These are phyloP conservation scores for Clitoria ternatea DNA, from an alignment of 306 rosid species.

Conservation along the genomic window DNA sequence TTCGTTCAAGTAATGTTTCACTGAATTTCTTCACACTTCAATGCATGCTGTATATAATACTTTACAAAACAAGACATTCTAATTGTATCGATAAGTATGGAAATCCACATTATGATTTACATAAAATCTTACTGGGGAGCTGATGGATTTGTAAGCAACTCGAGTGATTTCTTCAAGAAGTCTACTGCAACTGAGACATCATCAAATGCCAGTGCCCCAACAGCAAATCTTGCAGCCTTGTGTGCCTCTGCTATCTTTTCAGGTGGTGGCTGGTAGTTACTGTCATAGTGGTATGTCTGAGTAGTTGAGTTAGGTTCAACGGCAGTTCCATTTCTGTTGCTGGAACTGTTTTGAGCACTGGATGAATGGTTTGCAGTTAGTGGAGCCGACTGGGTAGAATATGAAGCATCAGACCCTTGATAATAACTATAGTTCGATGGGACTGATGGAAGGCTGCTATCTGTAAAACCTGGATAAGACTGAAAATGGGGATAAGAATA, in stretches of 20 bases:
- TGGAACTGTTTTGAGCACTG: constrained; percentile 41
- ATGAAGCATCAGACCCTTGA: constrained; percentile 73
- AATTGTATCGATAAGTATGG: constrained; percentile 2
- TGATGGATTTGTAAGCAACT: constrained; percentile 86
- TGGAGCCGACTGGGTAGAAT: constrained; percentile 60
- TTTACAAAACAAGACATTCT: constrained; percentile 32
- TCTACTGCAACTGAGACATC: constrained; percentile 90
- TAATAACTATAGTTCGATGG: constrained; percentile 53
- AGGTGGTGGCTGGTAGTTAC: constrained; percentile 79
- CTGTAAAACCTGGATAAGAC: constrained; percentile 93
- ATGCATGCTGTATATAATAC: constrained; percentile 17
- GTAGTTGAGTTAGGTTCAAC: constrained; percentile 49
- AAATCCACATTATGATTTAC: constrained; percentile 5
- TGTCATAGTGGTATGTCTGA: constrained; percentile 64
- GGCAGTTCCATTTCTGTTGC: constrained; percentile 50
- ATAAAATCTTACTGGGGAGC: constrained; percentile 38
- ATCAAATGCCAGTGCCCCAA: constrained; percentile 97
- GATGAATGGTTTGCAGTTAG: constrained; percentile 45
- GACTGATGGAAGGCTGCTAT: constrained; percentile 75
- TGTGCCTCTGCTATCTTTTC: constrained; percentile 96
- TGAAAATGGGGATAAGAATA: constrained; percentile 69
- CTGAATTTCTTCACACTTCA: constrained; percentile 7
- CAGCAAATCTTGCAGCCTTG: constrained; percentile 98
- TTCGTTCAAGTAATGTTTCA: constrained; percentile 13
- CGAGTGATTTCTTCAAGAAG: constrained; percentile 79